Percentiles rank a stretch among this genome's conserved stretches.
These are phyloP conservation scores for Adansonia grandidieri DNA, from an alignment of 441 rosid genomes.

Conservation along the genomic window DNA sequence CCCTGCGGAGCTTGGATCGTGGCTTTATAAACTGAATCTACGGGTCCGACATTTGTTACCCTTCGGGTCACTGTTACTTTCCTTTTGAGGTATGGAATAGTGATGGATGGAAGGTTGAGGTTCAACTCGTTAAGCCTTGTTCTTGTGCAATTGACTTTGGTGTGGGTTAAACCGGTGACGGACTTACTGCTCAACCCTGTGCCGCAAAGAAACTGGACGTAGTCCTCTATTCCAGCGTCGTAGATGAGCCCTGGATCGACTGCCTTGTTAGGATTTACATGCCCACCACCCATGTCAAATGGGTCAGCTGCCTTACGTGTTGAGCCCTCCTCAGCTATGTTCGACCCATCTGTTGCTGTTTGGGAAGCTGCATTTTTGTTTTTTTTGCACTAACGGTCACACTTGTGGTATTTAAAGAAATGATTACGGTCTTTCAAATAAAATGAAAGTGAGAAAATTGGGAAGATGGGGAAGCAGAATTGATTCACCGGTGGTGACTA, in stretches of 20 bases:
- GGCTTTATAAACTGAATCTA: constrained; percentile 42
- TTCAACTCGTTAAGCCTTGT: constrained; percentile 34
- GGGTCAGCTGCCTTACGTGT: constrained; percentile 43
- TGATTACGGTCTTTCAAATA: background rate
- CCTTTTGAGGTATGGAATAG: constrained; percentile 48
- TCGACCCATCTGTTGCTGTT: constrained; percentile 45
- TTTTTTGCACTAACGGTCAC: background rate
- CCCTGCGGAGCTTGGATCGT: constrained; percentile 41
- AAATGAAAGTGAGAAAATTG: background rate
- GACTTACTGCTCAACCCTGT: constrained; percentile 33
- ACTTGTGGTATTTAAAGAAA: background rate
- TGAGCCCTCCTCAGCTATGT: constrained; percentile 42
- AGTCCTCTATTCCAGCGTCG: constrained; percentile 41
- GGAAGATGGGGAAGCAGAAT: constrained; percentile 9
- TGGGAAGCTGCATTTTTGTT: constrained; percentile 45
- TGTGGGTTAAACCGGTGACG: constrained; percentile 27
- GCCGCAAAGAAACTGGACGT: constrained; percentile 50
- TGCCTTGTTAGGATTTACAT: constrained; percentile 51
- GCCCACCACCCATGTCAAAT: constrained; percentile 65
- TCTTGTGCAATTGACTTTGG: constrained; percentile 38
- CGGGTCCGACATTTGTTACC: constrained; percentile 49
- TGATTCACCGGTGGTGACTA: constrained; percentile 38
- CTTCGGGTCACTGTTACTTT: constrained; percentile 43
- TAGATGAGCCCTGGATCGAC: constrained; percentile 61
- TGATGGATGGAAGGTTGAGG: constrained; percentile 61